Evolutionary conservation across 208 protist species (phyloP), one percentile per base, ranked within the genome.

Genomic region (Leptomonas pyrrhocoris): DNA sequence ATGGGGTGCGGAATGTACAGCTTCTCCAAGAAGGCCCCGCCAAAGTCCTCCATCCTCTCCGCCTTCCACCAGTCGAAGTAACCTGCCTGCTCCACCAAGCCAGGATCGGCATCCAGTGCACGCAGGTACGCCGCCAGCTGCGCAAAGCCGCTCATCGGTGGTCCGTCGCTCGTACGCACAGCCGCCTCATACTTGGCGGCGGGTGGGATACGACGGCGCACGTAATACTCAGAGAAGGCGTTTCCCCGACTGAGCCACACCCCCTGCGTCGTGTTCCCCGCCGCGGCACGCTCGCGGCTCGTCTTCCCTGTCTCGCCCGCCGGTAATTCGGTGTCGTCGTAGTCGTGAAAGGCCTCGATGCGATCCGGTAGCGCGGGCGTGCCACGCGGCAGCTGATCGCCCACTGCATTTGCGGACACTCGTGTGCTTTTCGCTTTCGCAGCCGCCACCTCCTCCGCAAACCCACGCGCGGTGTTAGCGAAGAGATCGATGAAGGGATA

Each of bases 71-170:
- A 73, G 42, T 73, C 58, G 19, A 73, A 66, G 40, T 53, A 66
- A 9, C 68, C 68, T 1, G 68, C 58, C 6, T 58, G 12, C 25
- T 65, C 58, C 48, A 66, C 40, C 19, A 73, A 40, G 15, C 2
- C 3, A 11, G 67, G 67, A n/a, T 73, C 67, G 8, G 18, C 57
- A 38, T 73, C 67, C 30, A 73, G 67, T 2, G 57, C 23, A 12
- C 67, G 67, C 31, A 73, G 57, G 58, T 65, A 73, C 31, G 67
- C 67, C 7, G 67, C 67, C 1, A 73, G 67, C 49, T 73, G 67
- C 18, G 67, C 67, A 23, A 73, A 73, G 27, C 67, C 67, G 57
- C 42, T 73, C 57, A 65, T 65, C 31, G 67, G 57, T 21, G 45
- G 28, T 42, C n/a, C 46, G 18, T 23, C 45, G n/a, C n/a, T n/a